These are phyloP conservation scores for Verticillium longisporum DNA, from an alignment of 2,329 filamentous ascomycete genomes.

Conservation along the genomic window DNA sequence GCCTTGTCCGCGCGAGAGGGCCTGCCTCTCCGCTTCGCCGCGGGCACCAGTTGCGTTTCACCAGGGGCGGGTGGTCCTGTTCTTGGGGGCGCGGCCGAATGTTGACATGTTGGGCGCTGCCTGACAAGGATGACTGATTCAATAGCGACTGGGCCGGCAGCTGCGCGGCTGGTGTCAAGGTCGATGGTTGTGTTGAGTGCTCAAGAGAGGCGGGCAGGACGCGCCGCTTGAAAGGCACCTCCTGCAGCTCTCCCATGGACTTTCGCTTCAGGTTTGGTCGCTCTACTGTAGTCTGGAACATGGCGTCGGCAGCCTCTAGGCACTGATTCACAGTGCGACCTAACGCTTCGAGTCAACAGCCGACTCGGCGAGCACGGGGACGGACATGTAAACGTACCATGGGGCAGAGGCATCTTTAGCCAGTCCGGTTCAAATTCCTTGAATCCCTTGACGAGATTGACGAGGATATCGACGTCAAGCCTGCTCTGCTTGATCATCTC, in stretches of 20 bases:
- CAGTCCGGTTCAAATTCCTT: constrained; percentile 35
- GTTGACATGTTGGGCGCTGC: constrained; percentile 1
- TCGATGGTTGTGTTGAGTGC: not conserved
- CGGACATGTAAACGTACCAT: constrained; percentile 20
- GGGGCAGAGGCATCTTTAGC: constrained; percentile 39
- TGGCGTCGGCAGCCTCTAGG: constrained; percentile 28
- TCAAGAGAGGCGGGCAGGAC: not conserved
- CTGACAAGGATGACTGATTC: not conserved
- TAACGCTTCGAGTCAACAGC: constrained; percentile 13
- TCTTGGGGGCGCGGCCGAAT: not conserved
- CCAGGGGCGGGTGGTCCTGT: not conserved
- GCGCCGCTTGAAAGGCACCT: not conserved
- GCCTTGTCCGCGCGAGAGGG: constrained; percentile 36
- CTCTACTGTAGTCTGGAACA: constrained; percentile 25
- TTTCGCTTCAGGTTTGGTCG: constrained; percentile 24
- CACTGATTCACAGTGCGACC: constrained; percentile 41
- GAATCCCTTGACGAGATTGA: constrained; percentile 39
- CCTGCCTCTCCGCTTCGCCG: constrained; percentile 33
- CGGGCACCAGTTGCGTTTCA: not conserved
- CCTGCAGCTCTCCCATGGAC: constrained; percentile 12
- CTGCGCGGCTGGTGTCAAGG: not conserved
- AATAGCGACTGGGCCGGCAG: not conserved
- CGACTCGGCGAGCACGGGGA: not conserved
- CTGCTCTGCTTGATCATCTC: constrained; percentile 52
- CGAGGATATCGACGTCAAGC: constrained; percentile 37